Percentiles rank a stretch among this genome's conserved stretches.
Evolutionary conservation across 1,284 basidiomycete genomes (phyloP).

Genomic region (Amylostereum chailletii): DNA sequence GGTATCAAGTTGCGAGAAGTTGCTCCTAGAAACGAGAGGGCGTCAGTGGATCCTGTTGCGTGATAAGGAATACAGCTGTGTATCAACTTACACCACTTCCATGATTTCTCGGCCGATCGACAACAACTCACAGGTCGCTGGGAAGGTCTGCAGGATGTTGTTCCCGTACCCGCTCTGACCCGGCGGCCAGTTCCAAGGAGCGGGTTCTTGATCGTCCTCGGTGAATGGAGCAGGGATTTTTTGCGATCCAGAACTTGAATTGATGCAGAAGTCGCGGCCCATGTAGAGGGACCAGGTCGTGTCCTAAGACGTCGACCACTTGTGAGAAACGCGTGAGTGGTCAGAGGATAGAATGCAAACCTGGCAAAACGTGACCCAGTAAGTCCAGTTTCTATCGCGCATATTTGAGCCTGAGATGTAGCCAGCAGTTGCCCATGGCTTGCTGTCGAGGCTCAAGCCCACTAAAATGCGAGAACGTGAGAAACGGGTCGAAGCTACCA

Average conservation of each 20-base stretch:
- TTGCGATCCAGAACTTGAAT: conserved; percentile 25
- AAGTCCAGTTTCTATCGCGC: conserved; percentile 47
- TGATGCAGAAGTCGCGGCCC: conserved; percentile 45
- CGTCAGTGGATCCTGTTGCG: not conserved
- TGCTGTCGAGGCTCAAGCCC: conserved; percentile 49
- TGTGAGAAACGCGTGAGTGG: not conserved
- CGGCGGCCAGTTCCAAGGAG: too few relatives aligned
- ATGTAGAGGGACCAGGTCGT: conserved; percentile 53
- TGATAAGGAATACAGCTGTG: conserved; percentile 15
- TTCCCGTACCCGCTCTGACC: too few relatives aligned
- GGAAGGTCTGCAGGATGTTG: conserved; percentile 41
- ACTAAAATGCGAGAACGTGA: conserved; percentile 24
- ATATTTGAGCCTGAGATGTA: conserved; percentile 40
- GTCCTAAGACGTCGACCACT: conserved; percentile 25
- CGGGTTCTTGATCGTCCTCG: conserved; percentile 20
- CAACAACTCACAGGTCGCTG: conserved; percentile 43
- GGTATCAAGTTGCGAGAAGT: conserved; percentile 20
- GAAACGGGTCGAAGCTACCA: not conserved
- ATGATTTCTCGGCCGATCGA: conserved; percentile 47
- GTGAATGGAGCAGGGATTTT: conserved; percentile 36
- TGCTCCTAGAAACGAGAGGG: conserved; percentile 14
- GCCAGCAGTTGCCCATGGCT: conserved; percentile 42
- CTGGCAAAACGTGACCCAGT: conserved; percentile 45
- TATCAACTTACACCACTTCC: conserved; percentile 39
- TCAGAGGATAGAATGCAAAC: conserved; percentile 15